Percentiles rank a stretch among this genome's conserved stretches.
Evolutionary conservation across 176 grass and related monocot species (phyloP).

Genomic region (Phyllostachys edulis): DNA sequence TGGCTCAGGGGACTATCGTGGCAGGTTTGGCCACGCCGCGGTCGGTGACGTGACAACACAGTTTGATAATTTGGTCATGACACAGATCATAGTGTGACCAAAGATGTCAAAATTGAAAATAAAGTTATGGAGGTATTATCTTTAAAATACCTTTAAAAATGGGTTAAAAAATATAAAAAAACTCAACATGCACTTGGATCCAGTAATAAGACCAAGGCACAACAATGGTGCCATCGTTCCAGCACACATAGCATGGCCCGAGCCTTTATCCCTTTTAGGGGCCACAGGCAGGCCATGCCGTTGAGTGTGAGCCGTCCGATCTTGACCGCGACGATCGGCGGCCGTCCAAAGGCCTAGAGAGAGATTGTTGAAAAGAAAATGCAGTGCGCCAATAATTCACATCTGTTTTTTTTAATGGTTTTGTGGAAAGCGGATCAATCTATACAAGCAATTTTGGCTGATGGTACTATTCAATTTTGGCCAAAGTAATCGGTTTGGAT

Average conservation of each 20-base stretch:
- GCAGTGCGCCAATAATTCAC: background rate
- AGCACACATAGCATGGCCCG: background rate
- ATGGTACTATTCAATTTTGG: background rate
- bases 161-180: too few species aligned
- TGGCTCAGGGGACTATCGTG: too few species aligned
- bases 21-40: too few species aligned
- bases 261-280: conserved; percentile 22
- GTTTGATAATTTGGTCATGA: too few species aligned
- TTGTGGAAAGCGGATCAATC: background rate
- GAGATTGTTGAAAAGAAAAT: background rate
- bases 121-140: too few species aligned
- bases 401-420: background rate
- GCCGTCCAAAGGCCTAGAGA: background rate
- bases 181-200: conserved; percentile 17
- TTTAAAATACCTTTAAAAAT: too few species aligned
- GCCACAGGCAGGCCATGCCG: background rate
- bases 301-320: background rate
- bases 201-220: conserved; percentile 19
- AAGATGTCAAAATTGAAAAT: too few species aligned
- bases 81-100: too few species aligned
- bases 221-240: background rate
- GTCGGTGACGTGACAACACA: too few species aligned
- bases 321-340: background rate
- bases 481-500: conserved; percentile 10
- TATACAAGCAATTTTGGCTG: background rate